These are phyloP conservation scores for Penicillium sp. DNA, from an alignment of 2,329 filamentous ascomycete species.

Conservation along the genomic window DNA sequence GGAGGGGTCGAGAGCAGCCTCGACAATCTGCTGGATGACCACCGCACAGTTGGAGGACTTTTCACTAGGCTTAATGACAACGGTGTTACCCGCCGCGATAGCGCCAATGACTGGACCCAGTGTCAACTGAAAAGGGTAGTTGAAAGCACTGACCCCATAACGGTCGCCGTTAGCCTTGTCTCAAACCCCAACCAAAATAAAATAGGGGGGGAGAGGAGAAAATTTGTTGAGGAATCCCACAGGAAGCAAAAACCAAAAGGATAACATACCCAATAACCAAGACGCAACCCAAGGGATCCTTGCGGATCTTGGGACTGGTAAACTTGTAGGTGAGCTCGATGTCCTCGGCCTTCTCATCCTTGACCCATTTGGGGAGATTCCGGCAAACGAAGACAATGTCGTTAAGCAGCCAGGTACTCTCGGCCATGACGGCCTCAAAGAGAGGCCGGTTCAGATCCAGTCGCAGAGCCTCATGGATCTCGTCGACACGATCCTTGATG, in stretches of 20 bases:
- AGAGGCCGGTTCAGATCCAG: constrained; percentile 67
- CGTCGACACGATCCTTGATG: constrained; percentile 64
- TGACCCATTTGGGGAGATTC: constrained; percentile 70
- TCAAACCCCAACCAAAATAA: no score
- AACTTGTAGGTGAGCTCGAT: constrained; percentile 60
- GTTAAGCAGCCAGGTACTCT: constrained; percentile 69
- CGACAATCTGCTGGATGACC: constrained; percentile 69
- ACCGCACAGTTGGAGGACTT: constrained; percentile 65
- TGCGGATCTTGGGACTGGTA: constrained; percentile 66
- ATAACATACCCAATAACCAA: constrained; percentile 71
- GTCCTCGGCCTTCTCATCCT: constrained; percentile 67
- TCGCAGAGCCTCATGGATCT: constrained; percentile 66
- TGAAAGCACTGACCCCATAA: no score
- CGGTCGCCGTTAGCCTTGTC: no score
- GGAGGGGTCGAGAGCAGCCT: constrained; percentile 64
- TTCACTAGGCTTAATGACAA: constrained; percentile 84
- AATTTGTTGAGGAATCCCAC: no score
- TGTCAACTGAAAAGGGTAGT: constrained; percentile 79
- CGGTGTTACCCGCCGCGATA: constrained; percentile 85
- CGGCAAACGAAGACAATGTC: constrained; percentile 71
- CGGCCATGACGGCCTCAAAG: constrained; percentile 64
- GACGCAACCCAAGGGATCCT: constrained; percentile 76
- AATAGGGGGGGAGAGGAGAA: neutral
- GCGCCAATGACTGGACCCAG: constrained; percentile 75
- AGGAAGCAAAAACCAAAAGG: no score